Percentiles rank a stretch among this genome's conserved stretches.
Conservation (phyloP, 257 asterid species). For the Penstemon barbatus region DNA sequence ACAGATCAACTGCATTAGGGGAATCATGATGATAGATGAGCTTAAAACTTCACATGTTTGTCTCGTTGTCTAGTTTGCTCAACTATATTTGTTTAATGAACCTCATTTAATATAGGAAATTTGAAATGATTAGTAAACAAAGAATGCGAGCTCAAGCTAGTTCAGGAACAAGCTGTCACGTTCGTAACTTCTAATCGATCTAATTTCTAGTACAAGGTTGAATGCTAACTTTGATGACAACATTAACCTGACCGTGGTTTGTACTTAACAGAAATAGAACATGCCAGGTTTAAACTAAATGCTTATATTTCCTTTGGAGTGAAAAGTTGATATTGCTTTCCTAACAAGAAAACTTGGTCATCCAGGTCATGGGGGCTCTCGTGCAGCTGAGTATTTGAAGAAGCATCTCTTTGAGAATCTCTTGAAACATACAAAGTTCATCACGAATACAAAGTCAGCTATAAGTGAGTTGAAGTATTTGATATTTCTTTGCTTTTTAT, state of each 20-base stretch:
- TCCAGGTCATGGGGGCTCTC: slow-evolving; percentile 98
- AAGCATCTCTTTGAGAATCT: slow-evolving; percentile 88
- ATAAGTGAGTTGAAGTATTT: slow-evolving; percentile 67
- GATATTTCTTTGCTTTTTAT: slow-evolving; percentile 11
- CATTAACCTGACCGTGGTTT: slow-evolving; percentile 10
- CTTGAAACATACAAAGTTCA: slow-evolving; percentile 78
- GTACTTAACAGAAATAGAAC: background rate
- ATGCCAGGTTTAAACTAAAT: background rate
- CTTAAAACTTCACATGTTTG: background rate
- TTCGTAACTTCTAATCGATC: background rate
- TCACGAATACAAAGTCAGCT: slow-evolving; percentile 66
- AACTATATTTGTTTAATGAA: background rate
- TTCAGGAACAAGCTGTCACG: background rate
- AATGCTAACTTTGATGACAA: slow-evolving; percentile 15
- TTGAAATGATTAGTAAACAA: background rate
- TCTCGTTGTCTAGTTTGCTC: background rate
- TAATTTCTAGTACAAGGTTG: slow-evolving; percentile 21
- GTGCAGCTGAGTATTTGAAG: slow-evolving; percentile 97
- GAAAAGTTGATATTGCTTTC: slow-evolving; percentile 21
- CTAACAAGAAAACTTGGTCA: slow-evolving; percentile 32
- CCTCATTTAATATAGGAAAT: background rate
- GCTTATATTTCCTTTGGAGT: slow-evolving; percentile 11
- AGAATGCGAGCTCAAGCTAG: background rate
- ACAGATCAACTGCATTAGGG: background rate
- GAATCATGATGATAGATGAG: background rate